phyloP scores from a whole-genome alignment of 2,329 filamentous ascomycete genomes.

The Aureobasidium sp. region DNA sequence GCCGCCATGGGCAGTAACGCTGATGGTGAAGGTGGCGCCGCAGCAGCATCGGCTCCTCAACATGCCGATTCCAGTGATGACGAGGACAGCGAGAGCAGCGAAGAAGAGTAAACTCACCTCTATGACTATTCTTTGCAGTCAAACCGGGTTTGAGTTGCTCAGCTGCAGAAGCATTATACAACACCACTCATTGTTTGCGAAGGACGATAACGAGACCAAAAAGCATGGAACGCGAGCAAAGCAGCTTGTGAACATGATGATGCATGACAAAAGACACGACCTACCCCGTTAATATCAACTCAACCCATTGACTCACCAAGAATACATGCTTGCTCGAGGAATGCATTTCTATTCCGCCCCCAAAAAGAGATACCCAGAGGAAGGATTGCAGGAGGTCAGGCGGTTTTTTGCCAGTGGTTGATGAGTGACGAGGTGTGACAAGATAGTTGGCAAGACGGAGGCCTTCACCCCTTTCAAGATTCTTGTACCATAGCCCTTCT shows the following conservation, averaged over 20 bases:
- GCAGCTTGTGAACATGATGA: conserved; percentile 1
- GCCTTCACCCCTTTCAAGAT: neutral
- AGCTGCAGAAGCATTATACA: neutral
- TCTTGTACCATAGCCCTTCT: conserved; percentile 6
- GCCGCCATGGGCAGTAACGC: conserved; percentile 19
- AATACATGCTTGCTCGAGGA: conserved; percentile 5
- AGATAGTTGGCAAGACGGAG: conserved; percentile 1
- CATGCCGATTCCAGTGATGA: conserved; percentile 40
- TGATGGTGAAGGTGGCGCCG: neutral
- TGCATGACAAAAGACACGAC: neutral
- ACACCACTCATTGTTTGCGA: neutral
- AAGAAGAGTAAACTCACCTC: conserved; percentile 29
- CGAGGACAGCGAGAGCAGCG: conserved; percentile 42
- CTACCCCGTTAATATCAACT: neutral
- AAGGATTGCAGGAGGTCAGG: conserved; percentile 1
- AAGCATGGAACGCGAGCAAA: conserved; percentile 2
- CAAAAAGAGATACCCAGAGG: conserved; percentile 8
- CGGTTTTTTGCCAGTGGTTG: neutral
- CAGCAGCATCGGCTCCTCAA: conserved; percentile 5
- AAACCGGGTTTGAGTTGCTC: neutral
- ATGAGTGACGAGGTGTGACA: neutral
- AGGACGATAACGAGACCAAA: conserved; percentile 8
- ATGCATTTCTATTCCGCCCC: neutral
- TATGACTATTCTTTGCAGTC: neutral
- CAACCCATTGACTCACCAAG: neutral